Evolutionary conservation across 2,329 filamentous ascomycete genomes (phyloP), one percentile per base, ranked within the genome.

Genomic region (Neocucurbitaria cava): DNA sequence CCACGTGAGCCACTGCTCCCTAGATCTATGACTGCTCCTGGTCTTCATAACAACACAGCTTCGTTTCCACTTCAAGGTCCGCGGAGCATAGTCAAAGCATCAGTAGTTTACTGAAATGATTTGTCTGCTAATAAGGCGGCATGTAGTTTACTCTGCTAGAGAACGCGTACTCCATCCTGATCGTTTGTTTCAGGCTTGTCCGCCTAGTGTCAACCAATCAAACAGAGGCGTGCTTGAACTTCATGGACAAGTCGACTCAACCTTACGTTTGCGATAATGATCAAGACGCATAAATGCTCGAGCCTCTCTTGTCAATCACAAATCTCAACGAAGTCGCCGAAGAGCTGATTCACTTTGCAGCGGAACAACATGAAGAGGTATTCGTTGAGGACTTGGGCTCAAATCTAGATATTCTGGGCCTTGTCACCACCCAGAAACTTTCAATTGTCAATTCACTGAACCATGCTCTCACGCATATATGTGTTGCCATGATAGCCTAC

Each of bases 1-100:
- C 50, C 51, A 54, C 54, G 54, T 54, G 54, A 57, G 13, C 18
- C 13, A 15, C 20, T 35, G n/a, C 8, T 35, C 15, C 17, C 15
- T 9, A 6, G 18, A 3, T 18, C 28, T 13, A 20, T 35, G 41
- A 8, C 41, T 20, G 20, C 21, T 40, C 24, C 11, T 26, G 18
- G 2, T 31, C 28, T 21, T 23, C 40, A 42, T 31, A 31, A 35
- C 43, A 35, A 24, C 43, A 35, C 43, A 8, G 10, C 42, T 36
- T 10, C 10, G 13, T 2, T 26, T 33, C 17, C 17, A 35, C 30
- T 21, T 18, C 7, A 21, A 7, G 35, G 15, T 18, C 35, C 35
- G 35, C 35, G 35, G 35, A 18, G n/a, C 35, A 17, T 18, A 28
- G 39, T 42, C 39, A 2, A 11, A 18, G 20, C 17, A 20, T 31